A percentile compares a stretch with the other conserved stretches of the same genome.
These are phyloP conservation scores for Silene uniflora DNA, from an alignment of 148 eudicot species.

Conservation along the genomic window DNA sequence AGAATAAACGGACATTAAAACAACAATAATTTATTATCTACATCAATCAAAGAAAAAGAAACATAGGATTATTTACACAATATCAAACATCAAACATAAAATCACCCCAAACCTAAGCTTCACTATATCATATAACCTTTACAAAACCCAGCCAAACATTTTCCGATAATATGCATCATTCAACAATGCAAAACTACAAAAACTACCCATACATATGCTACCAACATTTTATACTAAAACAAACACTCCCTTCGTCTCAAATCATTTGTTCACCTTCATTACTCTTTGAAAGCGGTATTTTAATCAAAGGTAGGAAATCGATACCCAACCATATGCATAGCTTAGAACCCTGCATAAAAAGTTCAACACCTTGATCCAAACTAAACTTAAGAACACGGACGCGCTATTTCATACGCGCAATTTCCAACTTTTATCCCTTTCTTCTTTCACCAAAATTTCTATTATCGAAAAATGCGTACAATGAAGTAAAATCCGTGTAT, in stretches of 20 bases:
- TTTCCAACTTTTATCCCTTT: too few species aligned
- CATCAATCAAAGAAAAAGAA: not conserved
- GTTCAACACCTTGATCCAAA: slow-evolving; percentile 12
- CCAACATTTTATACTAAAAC: not conserved
- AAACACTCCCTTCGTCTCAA: not conserved
- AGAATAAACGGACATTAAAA: slow-evolving; percentile 4
- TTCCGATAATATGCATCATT: not conserved
- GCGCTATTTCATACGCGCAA: too few species aligned
- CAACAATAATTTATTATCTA: not conserved
- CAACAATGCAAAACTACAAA: not conserved
- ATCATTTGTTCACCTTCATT: not conserved
- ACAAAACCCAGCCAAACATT: not conserved
- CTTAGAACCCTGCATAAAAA: too few species aligned
- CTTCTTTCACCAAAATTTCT: too few species aligned
- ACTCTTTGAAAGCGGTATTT: not conserved
- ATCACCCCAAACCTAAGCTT: slow-evolving; percentile 6
- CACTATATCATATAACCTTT: not conserved
- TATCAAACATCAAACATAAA: not conserved
- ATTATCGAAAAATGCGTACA: too few species aligned
- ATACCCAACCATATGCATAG: too few species aligned
- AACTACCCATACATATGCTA: not conserved
- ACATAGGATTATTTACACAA: not conserved
- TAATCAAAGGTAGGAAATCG: too few species aligned
- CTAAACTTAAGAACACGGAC: not conserved
- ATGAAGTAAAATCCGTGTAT: too few species aligned